Evolutionary conservation across 2,329 filamentous ascomycete genomes (phyloP), one percentile per base, ranked within the genome.

Genomic region (Scytalidium sp.): DNA sequence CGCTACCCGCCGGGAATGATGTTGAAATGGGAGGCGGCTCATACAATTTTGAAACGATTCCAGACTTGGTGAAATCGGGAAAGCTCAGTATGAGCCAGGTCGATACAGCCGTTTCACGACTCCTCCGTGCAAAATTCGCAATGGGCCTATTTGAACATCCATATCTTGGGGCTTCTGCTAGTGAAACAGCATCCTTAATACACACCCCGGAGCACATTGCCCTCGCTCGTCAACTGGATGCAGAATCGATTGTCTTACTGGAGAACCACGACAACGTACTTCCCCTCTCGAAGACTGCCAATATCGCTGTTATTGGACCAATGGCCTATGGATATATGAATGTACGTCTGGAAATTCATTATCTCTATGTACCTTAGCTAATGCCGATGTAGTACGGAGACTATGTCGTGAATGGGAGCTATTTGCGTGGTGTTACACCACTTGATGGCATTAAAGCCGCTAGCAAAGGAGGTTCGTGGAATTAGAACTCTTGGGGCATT

Each of bases 21-120:
- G 76, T 87, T 11, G 87, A 90, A 60, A 90, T 90, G 87, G 87
- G 87, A 11, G 86, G 87, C 36, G 87, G 87, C 19, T 85, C 82
- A 19, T 90, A 81, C 71, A 89, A 83, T 62, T 86, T 83, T 61
- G 75, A 82, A 55, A 78, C 75, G 29, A 88, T 90, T 46, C 83
- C 85, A 5, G 72, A 79, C 22, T 74, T 90, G 44, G 74, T 90
- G 15, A 68, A 80, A 47, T 73, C 77, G 1, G 84, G 84, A 1
- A 81, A 79, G 49, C 68, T 90, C 2, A 74, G 81, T 40, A 72
- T 81, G 22, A 68, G 75, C 5, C 60, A 78, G 21, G 80, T 90
- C n/a, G 75, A 90, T 63, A 77, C 71, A 8, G 86, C 87, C 3
- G 86, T 90, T 2, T 74, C 80, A 3, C 74, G 87, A 47, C 70